Conservation (phyloP, 2,329 filamentous ascomycete genomes). For the Cladosporium oxysporum region DNA sequence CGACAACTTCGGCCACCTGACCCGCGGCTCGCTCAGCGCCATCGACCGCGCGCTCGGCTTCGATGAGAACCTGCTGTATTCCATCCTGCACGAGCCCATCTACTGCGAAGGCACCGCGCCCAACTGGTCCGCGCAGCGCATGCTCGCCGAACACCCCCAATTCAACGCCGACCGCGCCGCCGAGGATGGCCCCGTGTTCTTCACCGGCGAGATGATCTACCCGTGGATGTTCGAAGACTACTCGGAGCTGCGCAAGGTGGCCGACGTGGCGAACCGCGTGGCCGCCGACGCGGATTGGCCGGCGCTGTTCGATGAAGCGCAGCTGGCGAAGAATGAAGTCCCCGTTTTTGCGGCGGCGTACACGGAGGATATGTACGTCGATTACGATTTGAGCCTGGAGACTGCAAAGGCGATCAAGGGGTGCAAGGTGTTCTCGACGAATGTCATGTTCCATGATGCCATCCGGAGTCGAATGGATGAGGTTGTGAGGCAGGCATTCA, state of each 20-base stretch:
- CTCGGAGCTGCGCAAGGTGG: conserved; percentile 70
- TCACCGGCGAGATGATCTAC: conserved; percentile 92
- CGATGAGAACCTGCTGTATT: conserved; percentile 79
- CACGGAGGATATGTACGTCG: conserved; percentile 90
- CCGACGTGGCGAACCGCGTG: conserved; percentile 68
- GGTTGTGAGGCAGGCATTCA: conserved; percentile 74
- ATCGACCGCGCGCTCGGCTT: conserved; percentile 70
- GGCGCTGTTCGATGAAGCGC: conserved; percentile 71
- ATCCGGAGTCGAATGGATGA: conserved; percentile 72
- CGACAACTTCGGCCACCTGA: conserved; percentile 73
- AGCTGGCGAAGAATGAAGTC: conserved; percentile 74
- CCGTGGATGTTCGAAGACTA: conserved; percentile 82
- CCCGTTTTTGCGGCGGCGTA: conserved; percentile 85
- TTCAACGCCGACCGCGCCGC: conserved; percentile 47
- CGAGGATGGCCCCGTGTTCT: conserved; percentile 62
- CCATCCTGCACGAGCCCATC: conserved; percentile 81
- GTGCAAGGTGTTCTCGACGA: conserved; percentile 81
- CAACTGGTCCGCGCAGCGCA: conserved; percentile 72
- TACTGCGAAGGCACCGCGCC: conserved; percentile 74
- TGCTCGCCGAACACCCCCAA: conserved; percentile 54
- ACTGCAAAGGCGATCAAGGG: conserved; percentile 74
- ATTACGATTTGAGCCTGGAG: conserved; percentile 70
- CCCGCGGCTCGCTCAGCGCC: conserved; percentile 66
- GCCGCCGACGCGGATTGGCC: conserved; percentile 72
- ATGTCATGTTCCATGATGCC: conserved; percentile 84